Evolutionary conservation across 208 protist species (phyloP), one percentile per base, ranked within the genome.

Genomic region (Acanthamoeba culbertsoni): DNA sequence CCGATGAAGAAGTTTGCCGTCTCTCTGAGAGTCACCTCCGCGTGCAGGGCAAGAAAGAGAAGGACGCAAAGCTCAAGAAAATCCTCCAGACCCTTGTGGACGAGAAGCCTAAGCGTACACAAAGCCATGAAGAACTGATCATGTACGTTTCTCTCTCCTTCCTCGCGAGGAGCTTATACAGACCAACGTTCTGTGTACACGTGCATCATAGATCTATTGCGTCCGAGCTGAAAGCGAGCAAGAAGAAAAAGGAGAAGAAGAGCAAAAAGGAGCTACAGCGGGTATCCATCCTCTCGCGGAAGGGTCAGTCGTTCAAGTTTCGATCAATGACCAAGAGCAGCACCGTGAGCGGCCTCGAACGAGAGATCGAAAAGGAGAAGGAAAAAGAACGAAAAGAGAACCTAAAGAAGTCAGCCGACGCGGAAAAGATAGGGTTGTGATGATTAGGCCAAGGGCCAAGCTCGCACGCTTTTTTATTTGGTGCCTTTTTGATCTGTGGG

Each of bases 241-340:
- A 90, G n/a, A 90, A 90, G 40, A 90, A 90, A 53, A 90, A 90
- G 51, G 82, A 90, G 82, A 90, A 90, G 82, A 68, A 90, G 55
- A n/a, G 33, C 73, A 84, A 90, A 53, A 90, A 90, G 82, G 42
- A 65, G 7, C 7, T 43, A 12, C 48, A 90, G 26, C 55, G 57
- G 23, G 55, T 71, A 7, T 71, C 55, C 7, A 90, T 62, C 53
- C 48, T 68, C 33, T 71, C 48, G 2, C 55, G 57, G n/a, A 90
- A 90, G 53, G 55, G 48, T 3, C 48, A 68, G 18, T 90, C 55
- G 26, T 90, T 68, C 82, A 90, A 84, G 73, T 84, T 90, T 53
- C 57, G 82, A 8, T 71, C 55, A 16, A 90, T 62, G 51, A 90
- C 33, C 82, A 65, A 68, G 82, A 68, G 55, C 48, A 71, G 53